Evolutionary conservation across 164 flowering plant genomes (phyloP).

Genomic region (Aristolochia contorta): DNA sequence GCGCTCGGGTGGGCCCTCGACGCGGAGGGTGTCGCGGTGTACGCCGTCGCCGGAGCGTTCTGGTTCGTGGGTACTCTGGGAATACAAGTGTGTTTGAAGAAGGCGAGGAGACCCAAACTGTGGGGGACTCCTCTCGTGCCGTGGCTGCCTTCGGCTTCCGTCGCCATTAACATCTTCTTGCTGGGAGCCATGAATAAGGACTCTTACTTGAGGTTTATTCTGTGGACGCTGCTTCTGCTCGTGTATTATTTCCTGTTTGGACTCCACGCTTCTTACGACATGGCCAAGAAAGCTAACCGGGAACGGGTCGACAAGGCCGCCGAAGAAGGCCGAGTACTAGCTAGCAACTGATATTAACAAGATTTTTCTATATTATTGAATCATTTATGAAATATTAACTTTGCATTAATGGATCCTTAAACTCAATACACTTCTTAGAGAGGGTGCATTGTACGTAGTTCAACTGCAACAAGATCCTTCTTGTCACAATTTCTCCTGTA

Average conservation of each 20-base stretch:
- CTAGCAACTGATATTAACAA: too few species aligned
- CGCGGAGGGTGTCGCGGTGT: conserved; percentile 29
- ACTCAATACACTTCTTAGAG: too few species aligned
- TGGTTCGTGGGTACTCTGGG: conserved; percentile 44
- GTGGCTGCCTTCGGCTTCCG: conserved; percentile 48
- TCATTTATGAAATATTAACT: too few species aligned
- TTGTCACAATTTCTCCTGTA: too few species aligned
- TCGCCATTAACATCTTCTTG: conserved; percentile 47
- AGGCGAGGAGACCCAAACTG: conserved; percentile 34
- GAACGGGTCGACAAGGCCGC: background rate
- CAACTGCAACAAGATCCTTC: too few species aligned
- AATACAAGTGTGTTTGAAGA: conserved; percentile 20
- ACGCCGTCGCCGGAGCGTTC: conserved; percentile 16
- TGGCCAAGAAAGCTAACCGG: conserved; percentile 21
- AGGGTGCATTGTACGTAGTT: too few species aligned
- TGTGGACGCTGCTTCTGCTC: conserved; percentile 33
- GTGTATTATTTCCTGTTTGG: conserved; percentile 46
- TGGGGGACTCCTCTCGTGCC: conserved; percentile 66
- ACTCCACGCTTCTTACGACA: conserved; percentile 53
- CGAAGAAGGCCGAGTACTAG: conserved; percentile 1
- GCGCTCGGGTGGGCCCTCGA: conserved; percentile 25
- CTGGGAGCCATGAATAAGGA: conserved; percentile 40
- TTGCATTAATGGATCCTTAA: too few species aligned
- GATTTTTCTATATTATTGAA: too few species aligned
- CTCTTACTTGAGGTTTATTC: conserved; percentile 40